phyloP scores from a whole-genome alignment of 129 eudicot genomes.

The Helianthus annuus region DNA sequence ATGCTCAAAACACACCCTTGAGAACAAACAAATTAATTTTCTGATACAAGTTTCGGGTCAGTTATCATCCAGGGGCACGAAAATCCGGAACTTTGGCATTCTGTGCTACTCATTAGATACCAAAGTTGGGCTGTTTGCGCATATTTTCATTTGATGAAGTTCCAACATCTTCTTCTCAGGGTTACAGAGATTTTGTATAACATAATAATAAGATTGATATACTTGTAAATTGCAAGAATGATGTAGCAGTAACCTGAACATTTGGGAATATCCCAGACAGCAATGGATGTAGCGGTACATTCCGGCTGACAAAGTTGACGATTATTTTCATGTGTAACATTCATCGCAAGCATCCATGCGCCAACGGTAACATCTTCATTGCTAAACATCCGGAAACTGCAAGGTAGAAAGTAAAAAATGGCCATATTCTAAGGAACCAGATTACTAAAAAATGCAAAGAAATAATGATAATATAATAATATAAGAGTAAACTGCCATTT shows the following conservation, averaged over 20 bases:
- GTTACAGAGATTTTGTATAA: slow-evolving; percentile 50
- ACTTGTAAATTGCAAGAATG: not conserved
- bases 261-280: slow-evolving; percentile 97
- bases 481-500: not conserved
- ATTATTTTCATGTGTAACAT: slow-evolving; percentile 81
- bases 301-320: slow-evolving; percentile 64
- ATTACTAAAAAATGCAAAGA: not conserved
- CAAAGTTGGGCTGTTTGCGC: slow-evolving; percentile 71
- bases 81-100: slow-evolving; percentile 1
- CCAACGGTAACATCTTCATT: slow-evolving; percentile 97
- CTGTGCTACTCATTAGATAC: slow-evolving; percentile 46
- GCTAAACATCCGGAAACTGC: slow-evolving; percentile 94
- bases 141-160: slow-evolving; percentile 69
- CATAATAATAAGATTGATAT: not conserved
- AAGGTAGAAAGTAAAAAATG: slow-evolving; percentile 13
- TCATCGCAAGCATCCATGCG: slow-evolving; percentile 99
- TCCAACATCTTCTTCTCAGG: slow-evolving; percentile 91
- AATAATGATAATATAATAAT: not conserved
- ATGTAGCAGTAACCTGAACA: slow-evolving; percentile 68
- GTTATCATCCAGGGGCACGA: not conserved
- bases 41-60: not conserved
- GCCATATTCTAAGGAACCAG: not conserved
- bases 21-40: not conserved
- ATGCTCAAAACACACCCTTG: slow-evolving; percentile 9
- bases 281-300: slow-evolving; percentile 74